These are phyloP conservation scores for Amborella trichopoda DNA, from an alignment of 164 flowering plant species.

Conservation along the genomic window DNA sequence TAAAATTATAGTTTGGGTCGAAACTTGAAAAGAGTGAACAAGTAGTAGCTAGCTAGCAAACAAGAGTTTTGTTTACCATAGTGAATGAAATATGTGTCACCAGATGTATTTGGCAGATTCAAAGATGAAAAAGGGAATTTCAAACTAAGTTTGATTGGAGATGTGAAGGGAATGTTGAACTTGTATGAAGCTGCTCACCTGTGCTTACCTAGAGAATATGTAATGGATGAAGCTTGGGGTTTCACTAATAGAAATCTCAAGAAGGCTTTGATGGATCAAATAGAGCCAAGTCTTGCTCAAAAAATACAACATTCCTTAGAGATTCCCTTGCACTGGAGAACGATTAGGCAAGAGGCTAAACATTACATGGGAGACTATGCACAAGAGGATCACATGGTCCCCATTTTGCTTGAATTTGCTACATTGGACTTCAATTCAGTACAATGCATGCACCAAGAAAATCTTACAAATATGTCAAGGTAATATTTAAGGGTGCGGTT, in stretches of 20 bases:
- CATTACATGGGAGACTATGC: constrained; percentile 26
- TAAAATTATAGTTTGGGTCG: neutral
- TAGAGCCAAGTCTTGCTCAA: neutral
- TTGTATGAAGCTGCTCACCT: constrained; percentile 21
- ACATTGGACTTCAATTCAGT: constrained; percentile 3
- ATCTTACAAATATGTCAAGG: neutral
- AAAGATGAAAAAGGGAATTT: constrained; percentile 1
- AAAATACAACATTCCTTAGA: constrained; percentile 16
- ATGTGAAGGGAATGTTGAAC: constrained; percentile 9
- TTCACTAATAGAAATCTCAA: constrained; percentile 7
- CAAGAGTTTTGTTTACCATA: too few species aligned
- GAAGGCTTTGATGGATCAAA: neutral
- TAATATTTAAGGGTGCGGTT: too few species aligned
- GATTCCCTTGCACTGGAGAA: constrained; percentile 17
- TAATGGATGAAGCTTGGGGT: constrained; percentile 9
- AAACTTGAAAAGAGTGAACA: too few species aligned
- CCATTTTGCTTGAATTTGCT: too few species aligned
- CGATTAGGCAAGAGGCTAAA: constrained; percentile 13
- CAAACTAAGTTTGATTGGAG: neutral
- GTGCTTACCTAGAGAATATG: constrained; percentile 7
- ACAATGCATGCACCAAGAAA: neutral
- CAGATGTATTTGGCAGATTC: constrained; percentile 12
- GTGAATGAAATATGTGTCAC: too few species aligned
- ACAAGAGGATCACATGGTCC: too few species aligned
- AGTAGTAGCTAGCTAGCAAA: too few species aligned